Base-by-base conservation (phyloP, 352 stramenopile species). In the Globisporangium carolinianum region DNA sequence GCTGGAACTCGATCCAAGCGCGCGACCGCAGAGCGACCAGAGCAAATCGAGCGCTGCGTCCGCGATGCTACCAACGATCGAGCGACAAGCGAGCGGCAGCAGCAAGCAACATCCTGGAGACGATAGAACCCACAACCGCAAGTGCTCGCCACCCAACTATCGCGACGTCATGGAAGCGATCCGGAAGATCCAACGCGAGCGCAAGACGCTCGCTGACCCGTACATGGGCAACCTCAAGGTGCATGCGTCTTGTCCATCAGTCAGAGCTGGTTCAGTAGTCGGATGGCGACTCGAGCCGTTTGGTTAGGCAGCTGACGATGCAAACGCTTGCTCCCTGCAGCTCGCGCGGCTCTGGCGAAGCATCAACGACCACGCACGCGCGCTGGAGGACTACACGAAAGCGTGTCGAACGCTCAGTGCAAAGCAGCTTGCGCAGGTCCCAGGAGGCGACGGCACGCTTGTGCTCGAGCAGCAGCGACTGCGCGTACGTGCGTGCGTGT, bases 181-280 rank as follows among this genome's bases (percentile, higher is more conserved):
- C 18, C 66, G 69, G 24, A 47, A 67, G 18, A 54, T 84, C 9
- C 71, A 83, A 58, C 66, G 68, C 15, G 69, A 67, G 15, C 62
- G 69, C 11, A 67, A 68, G 24, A 47, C 53, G n/a, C 66, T 84
- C 57, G 43, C 67, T 12, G 77, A 87, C 41, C 77, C 75, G 3
- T 80, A 73, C 57, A 56, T 66, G 51, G 75, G 71, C 2, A 84
- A 87, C 47, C 51, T 86, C 14, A 82, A 83, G 71, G 77, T 87
- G 24, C 24, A 32, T 32, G 24, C 24, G 24, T 32, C 2, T 32
- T 32, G 24, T 32, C 24, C 24, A 32, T 32, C 24, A 32, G 24
- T 32, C 24, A 32, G 24, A 32, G 24, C 24, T 32, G 24, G 2
- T 3, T 32, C 24, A 32, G 2, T 3, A 3, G 24, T 32, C 2